A percentile compares a stretch with the other conserved stretches of the same genome.
Evolutionary conservation across 768 basidiomycete species (phyloP).

Genomic region (Boletellus sp.): DNA sequence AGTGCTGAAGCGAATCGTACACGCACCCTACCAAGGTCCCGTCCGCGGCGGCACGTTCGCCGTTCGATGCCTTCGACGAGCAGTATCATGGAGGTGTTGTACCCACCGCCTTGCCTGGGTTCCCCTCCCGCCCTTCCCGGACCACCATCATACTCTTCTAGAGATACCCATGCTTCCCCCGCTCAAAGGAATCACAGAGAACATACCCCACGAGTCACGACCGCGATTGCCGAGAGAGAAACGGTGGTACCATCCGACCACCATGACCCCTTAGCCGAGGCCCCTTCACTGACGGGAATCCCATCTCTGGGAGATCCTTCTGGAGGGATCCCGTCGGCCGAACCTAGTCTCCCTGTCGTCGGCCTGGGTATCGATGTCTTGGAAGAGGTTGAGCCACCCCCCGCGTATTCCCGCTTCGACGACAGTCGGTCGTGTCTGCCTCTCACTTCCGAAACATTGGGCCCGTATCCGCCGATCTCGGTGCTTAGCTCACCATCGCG

Average conservation of each 20-base stretch:
- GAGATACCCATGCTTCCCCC: not conserved
- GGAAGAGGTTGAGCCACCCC: slow-evolving; percentile 9
- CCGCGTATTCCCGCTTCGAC: slow-evolving; percentile 28
- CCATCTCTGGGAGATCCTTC: slow-evolving; percentile 5
- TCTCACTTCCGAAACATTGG: slow-evolving; percentile 11
- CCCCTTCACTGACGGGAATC: slow-evolving; percentile 13
- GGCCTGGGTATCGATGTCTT: slow-evolving; percentile 3
- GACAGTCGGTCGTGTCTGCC: slow-evolving; percentile 6
- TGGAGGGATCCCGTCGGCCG: not conserved
- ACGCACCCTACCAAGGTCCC: not conserved
- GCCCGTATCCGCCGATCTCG: slow-evolving; percentile 23
- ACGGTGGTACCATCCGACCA: not conserved
- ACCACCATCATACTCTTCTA: slow-evolving; percentile 19
- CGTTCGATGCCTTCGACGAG: slow-evolving; percentile 18
- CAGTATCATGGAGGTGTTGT: slow-evolving; percentile 24
- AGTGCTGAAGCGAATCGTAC: not conserved
- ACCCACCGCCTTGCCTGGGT: slow-evolving; percentile 17
- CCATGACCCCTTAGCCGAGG: slow-evolving; percentile 1
- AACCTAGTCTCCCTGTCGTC: not conserved
- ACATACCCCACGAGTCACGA: not conserved
- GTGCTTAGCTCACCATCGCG: not conserved
- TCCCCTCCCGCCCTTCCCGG: slow-evolving; percentile 7
- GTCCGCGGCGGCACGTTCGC: slow-evolving; percentile 1
- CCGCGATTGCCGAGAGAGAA: not conserved
- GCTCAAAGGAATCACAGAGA: not conserved